Percentiles rank a stretch among this genome's conserved stretches.
phyloP scores from a whole-genome alignment of 495 filamentous ascomycete species.

The Penicillium canescens region DNA sequence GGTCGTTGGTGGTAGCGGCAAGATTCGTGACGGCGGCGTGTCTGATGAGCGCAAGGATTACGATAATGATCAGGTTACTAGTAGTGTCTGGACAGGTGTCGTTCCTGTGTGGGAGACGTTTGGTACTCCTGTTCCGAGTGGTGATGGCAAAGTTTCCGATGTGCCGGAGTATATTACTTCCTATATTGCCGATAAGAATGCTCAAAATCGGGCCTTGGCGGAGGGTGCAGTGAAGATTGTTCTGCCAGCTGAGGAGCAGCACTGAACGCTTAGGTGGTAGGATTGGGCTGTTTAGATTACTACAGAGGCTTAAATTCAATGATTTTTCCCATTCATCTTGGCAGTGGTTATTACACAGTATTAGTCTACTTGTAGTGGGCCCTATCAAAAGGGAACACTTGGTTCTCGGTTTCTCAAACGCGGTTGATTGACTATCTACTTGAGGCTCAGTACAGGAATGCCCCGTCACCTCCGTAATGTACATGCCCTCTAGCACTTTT shows the following conservation, averaged over 20 bases:
- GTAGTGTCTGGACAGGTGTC: constrained; percentile 79
- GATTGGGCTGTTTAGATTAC: no score
- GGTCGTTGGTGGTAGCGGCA: constrained; percentile 73
- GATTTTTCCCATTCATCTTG: no score
- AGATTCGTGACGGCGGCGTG: constrained; percentile 69
- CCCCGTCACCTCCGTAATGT: no score
- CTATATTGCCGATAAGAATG: constrained; percentile 58
- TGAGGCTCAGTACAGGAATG: no score
- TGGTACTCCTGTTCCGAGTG: constrained; percentile 67
- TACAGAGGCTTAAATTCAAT: no score
- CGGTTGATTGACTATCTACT: no score
- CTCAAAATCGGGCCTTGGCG: constrained; percentile 52
- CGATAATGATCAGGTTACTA: constrained; percentile 58
- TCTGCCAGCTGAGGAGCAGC: constrained; percentile 40
- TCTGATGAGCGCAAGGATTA: constrained; percentile 71
- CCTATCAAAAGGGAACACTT: no score
- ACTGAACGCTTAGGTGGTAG: constrained; percentile 14
- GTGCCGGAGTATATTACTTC: constrained; percentile 65
- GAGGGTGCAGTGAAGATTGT: constrained; percentile 38
- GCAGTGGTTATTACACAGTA: no score
- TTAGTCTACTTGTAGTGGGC: no score
- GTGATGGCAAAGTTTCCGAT: constrained; percentile 56
- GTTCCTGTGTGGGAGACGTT: constrained; percentile 68
- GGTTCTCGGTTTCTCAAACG: no score
- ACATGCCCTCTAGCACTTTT: no score